Percentiles rank a stretch among this genome's conserved stretches.
Conservation (phyloP, 345 rosid genomes). For the Eucalyptus dawsonii region DNA sequence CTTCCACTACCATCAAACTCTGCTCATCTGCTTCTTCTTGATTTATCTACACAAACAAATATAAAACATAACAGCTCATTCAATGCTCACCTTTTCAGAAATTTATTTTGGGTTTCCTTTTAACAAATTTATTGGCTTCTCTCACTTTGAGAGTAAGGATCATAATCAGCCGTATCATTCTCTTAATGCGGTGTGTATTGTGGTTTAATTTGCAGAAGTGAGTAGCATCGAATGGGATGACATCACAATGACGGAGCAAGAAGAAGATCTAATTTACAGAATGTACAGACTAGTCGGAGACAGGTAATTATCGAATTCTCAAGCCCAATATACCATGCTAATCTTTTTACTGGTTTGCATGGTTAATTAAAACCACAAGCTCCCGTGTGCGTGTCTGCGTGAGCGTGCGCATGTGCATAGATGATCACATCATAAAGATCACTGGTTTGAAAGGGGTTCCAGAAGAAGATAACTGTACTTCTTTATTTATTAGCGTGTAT, state of each 20-base stretch:
- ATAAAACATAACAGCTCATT: neutral
- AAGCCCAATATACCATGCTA: neutral
- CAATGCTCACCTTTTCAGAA: neutral
- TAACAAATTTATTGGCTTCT: neutral
- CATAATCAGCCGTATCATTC: neutral
- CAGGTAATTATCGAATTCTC: constrained; percentile 8
- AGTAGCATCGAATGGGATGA: constrained; percentile 34
- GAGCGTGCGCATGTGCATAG: neutral
- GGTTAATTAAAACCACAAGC: neutral
- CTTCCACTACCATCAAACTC: neutral
- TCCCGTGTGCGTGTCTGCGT: neutral
- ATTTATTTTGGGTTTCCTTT: neutral
- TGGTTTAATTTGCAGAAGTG: constrained; percentile 18
- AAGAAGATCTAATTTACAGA: constrained; percentile 40
- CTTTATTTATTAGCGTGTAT: neutral
- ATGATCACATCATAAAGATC: neutral
- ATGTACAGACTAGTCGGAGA: constrained; percentile 44
- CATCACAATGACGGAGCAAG: constrained; percentile 31
- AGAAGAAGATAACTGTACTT: neutral
- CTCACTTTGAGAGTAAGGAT: neutral
- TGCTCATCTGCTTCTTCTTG: neutral
- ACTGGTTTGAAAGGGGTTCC: neutral
- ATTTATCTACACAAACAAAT: neutral
- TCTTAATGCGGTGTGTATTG: neutral
- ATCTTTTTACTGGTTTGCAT: neutral